Evolutionary conservation across 2,329 filamentous ascomycete species (phyloP).

Genomic region (Raffaelea arxii): DNA sequence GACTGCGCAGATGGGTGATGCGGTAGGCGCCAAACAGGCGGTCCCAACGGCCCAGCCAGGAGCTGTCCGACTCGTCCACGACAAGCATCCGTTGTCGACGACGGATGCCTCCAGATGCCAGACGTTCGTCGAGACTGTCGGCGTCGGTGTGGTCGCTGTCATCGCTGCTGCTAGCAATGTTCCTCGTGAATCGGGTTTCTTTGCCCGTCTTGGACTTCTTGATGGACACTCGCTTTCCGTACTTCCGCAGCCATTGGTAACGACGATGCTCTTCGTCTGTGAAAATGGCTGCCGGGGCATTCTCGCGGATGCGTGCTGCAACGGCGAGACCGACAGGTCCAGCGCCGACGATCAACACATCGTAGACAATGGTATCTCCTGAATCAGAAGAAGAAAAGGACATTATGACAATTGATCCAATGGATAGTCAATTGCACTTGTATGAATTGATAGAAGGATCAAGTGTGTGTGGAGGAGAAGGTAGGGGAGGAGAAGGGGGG

Average conservation of each 20-base stretch:
- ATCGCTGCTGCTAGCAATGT: slow-evolving; percentile 1
- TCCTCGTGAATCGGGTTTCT: slow-evolving; percentile 1
- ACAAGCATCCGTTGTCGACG: slow-evolving; percentile 41
- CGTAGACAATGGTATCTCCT: slow-evolving; percentile 31
- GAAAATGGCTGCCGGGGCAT: slow-evolving; percentile 68
- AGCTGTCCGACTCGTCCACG: slow-evolving; percentile 51
- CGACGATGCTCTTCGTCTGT: slow-evolving; percentile 74
- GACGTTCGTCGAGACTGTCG: neutral
- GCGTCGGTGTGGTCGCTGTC: neutral
- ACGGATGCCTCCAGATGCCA: neutral
- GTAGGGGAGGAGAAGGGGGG: neutral
- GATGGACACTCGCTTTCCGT: slow-evolving; percentile 49
- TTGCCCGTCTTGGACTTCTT: slow-evolving; percentile 38
- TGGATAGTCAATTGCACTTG: neutral
- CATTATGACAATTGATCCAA: neutral
- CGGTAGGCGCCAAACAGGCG: slow-evolving; percentile 56
- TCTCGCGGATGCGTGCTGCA: slow-evolving; percentile 61
- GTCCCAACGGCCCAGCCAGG: slow-evolving; percentile 66
- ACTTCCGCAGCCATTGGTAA: slow-evolving; percentile 68
- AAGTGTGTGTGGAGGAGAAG: neutral
- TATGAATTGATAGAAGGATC: neutral
- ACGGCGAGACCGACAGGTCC: slow-evolving; percentile 68
- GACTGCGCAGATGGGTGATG: slow-evolving; percentile 64
- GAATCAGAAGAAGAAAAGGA: neutral
- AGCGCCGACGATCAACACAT: slow-evolving; percentile 64